Evolutionary conservation across 768 basidiomycete genomes (phyloP).

Genomic region (Boletus sensibilis): DNA sequence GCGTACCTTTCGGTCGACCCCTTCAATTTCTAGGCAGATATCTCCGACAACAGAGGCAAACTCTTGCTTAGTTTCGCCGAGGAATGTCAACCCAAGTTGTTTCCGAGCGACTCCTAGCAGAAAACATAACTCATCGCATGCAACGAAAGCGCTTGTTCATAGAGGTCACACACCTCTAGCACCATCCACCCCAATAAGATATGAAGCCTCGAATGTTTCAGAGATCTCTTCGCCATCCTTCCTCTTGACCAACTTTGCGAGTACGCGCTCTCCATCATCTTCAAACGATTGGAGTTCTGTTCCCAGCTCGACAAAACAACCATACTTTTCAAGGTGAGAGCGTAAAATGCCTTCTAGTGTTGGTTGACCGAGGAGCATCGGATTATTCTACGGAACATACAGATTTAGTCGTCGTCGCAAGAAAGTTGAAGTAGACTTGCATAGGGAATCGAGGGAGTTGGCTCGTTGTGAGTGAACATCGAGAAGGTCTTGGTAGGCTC

Average conservation of each 20-base stretch:
- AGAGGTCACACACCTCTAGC: conserved; percentile 27
- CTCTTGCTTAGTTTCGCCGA: conserved; percentile 38
- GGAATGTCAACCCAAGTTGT: conserved; percentile 40
- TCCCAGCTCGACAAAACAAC: conserved; percentile 40
- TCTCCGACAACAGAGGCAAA: conserved; percentile 36
- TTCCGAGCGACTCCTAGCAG: conserved; percentile 37
- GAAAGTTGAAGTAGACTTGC: conserved; percentile 8
- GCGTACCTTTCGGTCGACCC: conserved; percentile 28
- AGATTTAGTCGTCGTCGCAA: neutral
- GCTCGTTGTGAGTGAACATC: conserved; percentile 8
- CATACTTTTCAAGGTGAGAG: conserved; percentile 19
- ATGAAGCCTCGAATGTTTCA: conserved; percentile 33
- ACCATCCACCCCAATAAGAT: conserved; percentile 44
- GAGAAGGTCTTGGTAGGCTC: conserved; percentile 14
- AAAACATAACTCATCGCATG: neutral
- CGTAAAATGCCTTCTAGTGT: conserved; percentile 29
- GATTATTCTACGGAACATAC: conserved; percentile 7
- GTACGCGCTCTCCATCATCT: conserved; percentile 37
- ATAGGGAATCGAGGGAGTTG: conserved; percentile 30
- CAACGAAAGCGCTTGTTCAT: neutral
- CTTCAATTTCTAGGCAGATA: conserved; percentile 32
- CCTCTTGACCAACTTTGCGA: conserved; percentile 35
- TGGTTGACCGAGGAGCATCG: conserved; percentile 25
- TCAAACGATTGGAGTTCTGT: conserved; percentile 46
- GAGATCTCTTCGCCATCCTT: conserved; percentile 20